A percentile compares a stretch with the other conserved stretches of the same genome.
phyloP scores from a whole-genome alignment of 139 green algal species.

The Ostreobium quekettii region DNA sequence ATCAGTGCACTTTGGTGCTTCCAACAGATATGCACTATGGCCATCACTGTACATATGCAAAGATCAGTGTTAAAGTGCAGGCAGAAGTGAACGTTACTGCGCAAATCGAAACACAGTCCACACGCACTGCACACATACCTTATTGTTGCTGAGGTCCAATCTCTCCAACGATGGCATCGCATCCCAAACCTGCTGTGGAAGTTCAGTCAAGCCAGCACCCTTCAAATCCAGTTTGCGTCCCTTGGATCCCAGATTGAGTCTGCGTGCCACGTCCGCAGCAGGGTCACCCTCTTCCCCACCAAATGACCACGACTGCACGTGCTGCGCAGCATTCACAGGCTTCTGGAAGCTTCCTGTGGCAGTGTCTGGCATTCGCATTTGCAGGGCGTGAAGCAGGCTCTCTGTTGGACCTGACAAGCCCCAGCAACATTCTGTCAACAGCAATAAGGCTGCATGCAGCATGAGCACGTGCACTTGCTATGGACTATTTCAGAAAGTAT shows the following conservation, averaged over 20 bases:
- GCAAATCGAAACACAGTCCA: too few species aligned
- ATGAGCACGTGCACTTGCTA: too few species aligned
- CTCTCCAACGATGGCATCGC: background rate
- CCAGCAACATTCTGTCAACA: background rate
- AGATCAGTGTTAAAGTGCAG: too few species aligned
- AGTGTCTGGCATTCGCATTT: conserved; percentile 1
- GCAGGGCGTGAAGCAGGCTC: too few species aligned
- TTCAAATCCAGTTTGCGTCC: background rate
- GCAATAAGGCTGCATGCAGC: background rate
- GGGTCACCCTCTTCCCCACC: background rate
- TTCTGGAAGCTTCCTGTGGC: background rate
- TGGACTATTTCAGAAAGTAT: too few species aligned
- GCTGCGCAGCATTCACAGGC: background rate
- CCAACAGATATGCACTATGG: too few species aligned
- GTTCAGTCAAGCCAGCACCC: background rate
- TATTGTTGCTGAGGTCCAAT: background rate
- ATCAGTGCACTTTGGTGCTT: too few species aligned
- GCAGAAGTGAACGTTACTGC: too few species aligned
- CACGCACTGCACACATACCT: background rate
- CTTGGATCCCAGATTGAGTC: background rate
- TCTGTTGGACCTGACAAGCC: background rate
- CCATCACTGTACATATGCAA: too few species aligned
- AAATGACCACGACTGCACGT: background rate
- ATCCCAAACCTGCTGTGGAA: background rate
- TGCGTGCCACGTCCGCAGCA: background rate